Conservation (phyloP, 2,329 filamentous ascomycete genomes). For the Xylaria digitata region DNA sequence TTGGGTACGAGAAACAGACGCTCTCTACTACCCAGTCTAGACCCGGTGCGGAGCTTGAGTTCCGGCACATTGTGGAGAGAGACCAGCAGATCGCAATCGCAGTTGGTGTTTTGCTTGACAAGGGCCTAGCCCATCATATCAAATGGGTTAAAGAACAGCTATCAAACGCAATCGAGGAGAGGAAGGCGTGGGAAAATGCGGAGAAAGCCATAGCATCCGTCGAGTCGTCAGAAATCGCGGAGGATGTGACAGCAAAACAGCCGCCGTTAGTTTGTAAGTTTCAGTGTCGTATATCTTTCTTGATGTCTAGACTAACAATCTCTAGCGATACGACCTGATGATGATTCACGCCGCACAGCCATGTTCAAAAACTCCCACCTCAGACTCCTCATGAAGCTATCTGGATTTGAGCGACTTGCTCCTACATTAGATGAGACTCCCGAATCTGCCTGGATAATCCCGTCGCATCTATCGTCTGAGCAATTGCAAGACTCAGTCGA, state of each 20-base stretch:
- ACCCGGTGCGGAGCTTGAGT: slow-evolving; percentile 83
- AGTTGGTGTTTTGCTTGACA: slow-evolving; percentile 82
- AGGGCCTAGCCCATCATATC: slow-evolving; percentile 79
- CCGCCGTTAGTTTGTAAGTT: slow-evolving; percentile 66
- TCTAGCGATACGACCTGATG: slow-evolving; percentile 71
- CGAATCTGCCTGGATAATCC: slow-evolving; percentile 83
- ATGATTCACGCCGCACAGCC: slow-evolving; percentile 73
- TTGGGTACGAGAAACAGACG: slow-evolving; percentile 86
- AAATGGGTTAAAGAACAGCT: slow-evolving; percentile 84
- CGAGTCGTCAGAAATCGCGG: slow-evolving; percentile 49
- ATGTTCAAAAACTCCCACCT: slow-evolving; percentile 92
- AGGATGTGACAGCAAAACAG: slow-evolving; percentile 50
- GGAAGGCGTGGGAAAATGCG: slow-evolving; percentile 80
- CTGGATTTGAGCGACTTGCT: slow-evolving; percentile 72
- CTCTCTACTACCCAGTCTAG: slow-evolving; percentile 69
- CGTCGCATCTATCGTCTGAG: slow-evolving; percentile 71
- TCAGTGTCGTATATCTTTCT: slow-evolving; percentile 1
- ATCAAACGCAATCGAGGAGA: slow-evolving; percentile 74
- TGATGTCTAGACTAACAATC: slow-evolving; percentile 46
- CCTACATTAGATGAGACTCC: slow-evolving; percentile 73
- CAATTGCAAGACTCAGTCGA: slow-evolving; percentile 76
- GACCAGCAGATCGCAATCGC: slow-evolving; percentile 82
- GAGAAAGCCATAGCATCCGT: slow-evolving; percentile 68
- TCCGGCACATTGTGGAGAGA: slow-evolving; percentile 76
- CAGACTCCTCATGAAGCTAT: slow-evolving; percentile 82